A percentile compares a stretch with the other conserved stretches of the same genome.
Evolutionary conservation across 2,329 filamentous ascomycete species (phyloP).

Genomic region (Lachnellula willkommii): DNA sequence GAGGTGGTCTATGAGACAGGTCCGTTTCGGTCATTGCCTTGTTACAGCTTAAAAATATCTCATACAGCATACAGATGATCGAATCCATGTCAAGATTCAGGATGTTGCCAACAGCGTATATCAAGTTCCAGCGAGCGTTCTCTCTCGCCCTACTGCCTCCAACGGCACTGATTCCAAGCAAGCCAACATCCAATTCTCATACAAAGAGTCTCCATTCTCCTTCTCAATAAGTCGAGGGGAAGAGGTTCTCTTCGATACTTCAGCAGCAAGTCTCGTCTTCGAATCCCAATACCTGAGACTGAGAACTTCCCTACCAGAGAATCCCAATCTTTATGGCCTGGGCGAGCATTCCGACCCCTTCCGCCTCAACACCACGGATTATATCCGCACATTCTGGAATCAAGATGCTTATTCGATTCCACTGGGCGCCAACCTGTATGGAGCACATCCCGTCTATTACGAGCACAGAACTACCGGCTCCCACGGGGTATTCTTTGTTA

Average conservation of each 20-base stretch:
- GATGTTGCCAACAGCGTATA: conserved; percentile 55
- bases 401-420: conserved; percentile 55
- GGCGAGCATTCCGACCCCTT: conserved; percentile 60
- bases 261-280: conserved; percentile 52
- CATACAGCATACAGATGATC: conserved; percentile 38
- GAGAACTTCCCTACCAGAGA: conserved; percentile 51
- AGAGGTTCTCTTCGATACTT: conserved; percentile 57
- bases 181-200: conserved; percentile 46
- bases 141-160: conserved; percentile 45
- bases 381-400: conserved; percentile 57
- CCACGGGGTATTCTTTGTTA: conserved; percentile 64
- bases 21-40: background rate
- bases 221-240: conserved; percentile 49
- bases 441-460: conserved; percentile 59
- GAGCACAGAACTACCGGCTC: conserved; percentile 54
- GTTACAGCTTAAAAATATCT: background rate
- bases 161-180: conserved; percentile 29
- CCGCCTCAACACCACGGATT: conserved; percentile 52
- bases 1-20: conserved; percentile 57
- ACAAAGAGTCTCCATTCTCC: conserved; percentile 52
- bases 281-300: conserved; percentile 61
- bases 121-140: conserved; percentile 54
- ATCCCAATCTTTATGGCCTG: conserved; percentile 59
- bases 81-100: conserved; percentile 60
- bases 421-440: conserved; percentile 54